Conservation (phyloP, 768 basidiomycete species). For the Collybia mongolica region DNA sequence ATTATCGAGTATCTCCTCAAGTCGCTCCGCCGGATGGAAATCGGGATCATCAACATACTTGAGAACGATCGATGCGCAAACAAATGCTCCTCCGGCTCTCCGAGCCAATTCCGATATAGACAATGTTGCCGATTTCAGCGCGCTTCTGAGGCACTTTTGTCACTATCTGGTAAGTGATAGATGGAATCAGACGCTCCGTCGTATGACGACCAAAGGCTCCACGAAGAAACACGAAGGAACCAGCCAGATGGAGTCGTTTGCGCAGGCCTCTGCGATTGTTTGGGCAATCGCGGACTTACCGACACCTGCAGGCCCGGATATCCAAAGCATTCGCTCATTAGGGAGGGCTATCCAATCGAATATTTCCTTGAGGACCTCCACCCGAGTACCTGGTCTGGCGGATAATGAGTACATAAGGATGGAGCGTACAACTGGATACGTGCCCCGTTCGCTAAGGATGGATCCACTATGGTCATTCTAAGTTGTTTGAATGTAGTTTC, state of each 20-base stretch:
- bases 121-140: background rate
- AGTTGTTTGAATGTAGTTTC: no score
- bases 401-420: background rate
- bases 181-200: constrained; percentile 22
- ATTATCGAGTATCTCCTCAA: no score
- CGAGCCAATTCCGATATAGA: background rate
- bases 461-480: no score
- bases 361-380: background rate
- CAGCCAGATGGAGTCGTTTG: constrained; percentile 18
- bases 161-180: constrained; percentile 25
- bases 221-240: constrained; percentile 33
- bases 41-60: no score
- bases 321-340: background rate
- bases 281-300: constrained; percentile 23
- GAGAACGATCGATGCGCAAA: no score
- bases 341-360: background rate
- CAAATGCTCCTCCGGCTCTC: no score
- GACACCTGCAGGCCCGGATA: constrained; percentile 16
- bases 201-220: constrained; percentile 21
- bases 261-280: constrained; percentile 20
- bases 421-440: background rate
- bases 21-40: no score
- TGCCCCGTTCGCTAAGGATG: no score
- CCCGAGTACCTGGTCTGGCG: constrained; percentile 2
- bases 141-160: constrained; percentile 4